phyloP scores from a whole-genome alignment of 106 monocot species.

The Dendrobium nobile region DNA sequence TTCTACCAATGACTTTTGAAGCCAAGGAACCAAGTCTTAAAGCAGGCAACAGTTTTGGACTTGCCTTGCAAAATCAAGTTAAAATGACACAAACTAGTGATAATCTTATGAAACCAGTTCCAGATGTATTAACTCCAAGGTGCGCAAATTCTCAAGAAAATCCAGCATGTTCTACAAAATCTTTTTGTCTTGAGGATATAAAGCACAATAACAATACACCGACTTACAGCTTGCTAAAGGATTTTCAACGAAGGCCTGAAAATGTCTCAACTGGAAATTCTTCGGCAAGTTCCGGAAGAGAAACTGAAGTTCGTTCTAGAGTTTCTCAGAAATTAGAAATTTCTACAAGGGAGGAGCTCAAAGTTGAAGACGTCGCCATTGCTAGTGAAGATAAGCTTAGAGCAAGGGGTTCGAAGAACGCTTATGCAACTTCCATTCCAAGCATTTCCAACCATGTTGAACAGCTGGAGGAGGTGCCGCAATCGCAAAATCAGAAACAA shows the following conservation, averaged over 20 bases:
- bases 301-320: slow-evolving; percentile 1
- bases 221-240: too few relatives aligned
- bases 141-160: slow-evolving; percentile 37
- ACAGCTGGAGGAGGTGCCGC: slow-evolving; percentile 31
- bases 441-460: slow-evolving; percentile 22
- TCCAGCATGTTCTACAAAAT: slow-evolving; percentile 25
- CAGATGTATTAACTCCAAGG: slow-evolving; percentile 4
- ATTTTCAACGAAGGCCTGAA: too few relatives aligned
- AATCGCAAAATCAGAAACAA: too few relatives aligned
- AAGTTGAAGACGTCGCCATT: background rate
- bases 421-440: slow-evolving; percentile 17
- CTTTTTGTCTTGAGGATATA: slow-evolving; percentile 17
- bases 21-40: slow-evolving; percentile 12
- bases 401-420: slow-evolving; percentile 10
- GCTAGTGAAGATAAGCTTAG: slow-evolving; percentile 6
- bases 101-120: slow-evolving; percentile 9
- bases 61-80: slow-evolving; percentile 5
- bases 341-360: background rate
- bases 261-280: background rate
- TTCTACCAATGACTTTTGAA: slow-evolving; percentile 12
- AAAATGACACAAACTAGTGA: slow-evolving; percentile 10
- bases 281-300: background rate
- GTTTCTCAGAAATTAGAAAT: slow-evolving; percentile 6
- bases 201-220: slow-evolving; percentile 19
- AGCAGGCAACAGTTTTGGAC: too few relatives aligned